Evolutionary conservation across 116 monocot species (phyloP).

Genomic region (Posidonia oceanica): DNA sequence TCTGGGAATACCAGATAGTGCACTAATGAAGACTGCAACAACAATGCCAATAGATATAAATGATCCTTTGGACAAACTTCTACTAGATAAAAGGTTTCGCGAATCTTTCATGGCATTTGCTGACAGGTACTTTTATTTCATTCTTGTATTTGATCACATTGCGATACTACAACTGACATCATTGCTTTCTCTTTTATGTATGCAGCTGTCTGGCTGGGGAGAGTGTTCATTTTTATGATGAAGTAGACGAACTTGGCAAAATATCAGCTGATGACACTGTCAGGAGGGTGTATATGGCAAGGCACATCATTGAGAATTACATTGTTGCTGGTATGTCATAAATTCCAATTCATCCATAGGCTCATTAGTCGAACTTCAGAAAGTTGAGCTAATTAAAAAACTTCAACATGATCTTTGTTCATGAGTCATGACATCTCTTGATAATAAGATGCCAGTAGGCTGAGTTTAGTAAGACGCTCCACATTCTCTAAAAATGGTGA

Average conservation of each 20-base stretch:
- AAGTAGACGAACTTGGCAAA: slow-evolving; percentile 18
- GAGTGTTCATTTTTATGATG: slow-evolving; percentile 30
- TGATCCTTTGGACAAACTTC: slow-evolving; percentile 24
- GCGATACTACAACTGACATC: background rate
- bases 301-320: slow-evolving; percentile 28
- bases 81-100: slow-evolving; percentile 19
- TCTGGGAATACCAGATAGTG: slow-evolving; percentile 21
- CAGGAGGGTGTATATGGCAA: slow-evolving; percentile 27
- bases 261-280: slow-evolving; percentile 22
- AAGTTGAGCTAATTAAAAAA: too few relatives aligned
- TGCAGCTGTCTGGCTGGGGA: slow-evolving; percentile 30
- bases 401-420: too few relatives aligned
- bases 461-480: too few relatives aligned
- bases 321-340: slow-evolving; percentile 12
- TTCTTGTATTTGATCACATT: background rate
- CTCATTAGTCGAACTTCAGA: too few relatives aligned
- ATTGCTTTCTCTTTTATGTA: background rate
- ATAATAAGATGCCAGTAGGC: too few relatives aligned
- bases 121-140: slow-evolving; percentile 15
- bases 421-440: too few relatives aligned
- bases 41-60: slow-evolving; percentile 3
- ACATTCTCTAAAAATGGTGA: too few relatives aligned
- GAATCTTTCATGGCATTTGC: slow-evolving; percentile 36
- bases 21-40: background rate
- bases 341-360: too few relatives aligned